Evolutionary conservation across 352 stramenopile species (phyloP).

Genomic region (Phytophthora vignae): DNA sequence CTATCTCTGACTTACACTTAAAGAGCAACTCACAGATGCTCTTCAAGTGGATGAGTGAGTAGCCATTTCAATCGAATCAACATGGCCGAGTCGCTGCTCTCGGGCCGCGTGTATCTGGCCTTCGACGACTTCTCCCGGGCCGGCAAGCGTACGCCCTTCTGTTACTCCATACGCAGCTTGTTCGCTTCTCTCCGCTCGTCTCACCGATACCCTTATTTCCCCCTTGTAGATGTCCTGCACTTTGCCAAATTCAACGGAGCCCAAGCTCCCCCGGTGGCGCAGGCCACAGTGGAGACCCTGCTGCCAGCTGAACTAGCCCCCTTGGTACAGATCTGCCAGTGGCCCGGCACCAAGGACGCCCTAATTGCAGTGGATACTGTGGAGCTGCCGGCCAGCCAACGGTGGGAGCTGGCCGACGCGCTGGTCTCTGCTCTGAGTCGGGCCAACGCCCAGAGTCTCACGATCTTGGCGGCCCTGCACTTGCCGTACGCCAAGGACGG

Average conservation of each 20-base stretch:
- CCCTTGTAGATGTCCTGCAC: conserved; percentile 43
- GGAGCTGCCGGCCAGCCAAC: conserved; percentile 24
- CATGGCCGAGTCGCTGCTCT: conserved; percentile 17
- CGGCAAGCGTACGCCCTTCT: conserved; percentile 52
- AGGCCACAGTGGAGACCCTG: conserved; percentile 13
- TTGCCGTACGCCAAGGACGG: conserved; percentile 63
- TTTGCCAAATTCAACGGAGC: conserved; percentile 36
- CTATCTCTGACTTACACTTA: too few species aligned
- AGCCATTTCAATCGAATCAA: not conserved
- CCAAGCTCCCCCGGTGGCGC: conserved; percentile 11
- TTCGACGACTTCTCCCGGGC: conserved; percentile 79
- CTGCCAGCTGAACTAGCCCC: conserved; percentile 15
- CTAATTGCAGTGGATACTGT: conserved; percentile 48
- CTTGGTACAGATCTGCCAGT: conserved; percentile 31
- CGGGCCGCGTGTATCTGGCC: conserved; percentile 56
- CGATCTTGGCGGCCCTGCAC: conserved; percentile 60
- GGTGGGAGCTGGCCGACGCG: conserved; percentile 58
- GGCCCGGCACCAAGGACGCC: conserved; percentile 30
- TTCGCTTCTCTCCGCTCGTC: not conserved
- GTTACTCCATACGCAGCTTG: not conserved
- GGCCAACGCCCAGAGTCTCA: conserved; percentile 48
- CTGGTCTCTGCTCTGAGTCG: conserved; percentile 48
- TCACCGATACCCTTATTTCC: conserved; percentile 1
- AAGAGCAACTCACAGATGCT: not conserved
- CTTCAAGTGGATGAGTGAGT: not conserved